Percentiles rank a stretch among this genome's conserved stretches.
These are phyloP conservation scores for Rhizomucor pusillus DNA, from an alignment of 371 early-diverging fungal species.

Conservation along the genomic window DNA sequence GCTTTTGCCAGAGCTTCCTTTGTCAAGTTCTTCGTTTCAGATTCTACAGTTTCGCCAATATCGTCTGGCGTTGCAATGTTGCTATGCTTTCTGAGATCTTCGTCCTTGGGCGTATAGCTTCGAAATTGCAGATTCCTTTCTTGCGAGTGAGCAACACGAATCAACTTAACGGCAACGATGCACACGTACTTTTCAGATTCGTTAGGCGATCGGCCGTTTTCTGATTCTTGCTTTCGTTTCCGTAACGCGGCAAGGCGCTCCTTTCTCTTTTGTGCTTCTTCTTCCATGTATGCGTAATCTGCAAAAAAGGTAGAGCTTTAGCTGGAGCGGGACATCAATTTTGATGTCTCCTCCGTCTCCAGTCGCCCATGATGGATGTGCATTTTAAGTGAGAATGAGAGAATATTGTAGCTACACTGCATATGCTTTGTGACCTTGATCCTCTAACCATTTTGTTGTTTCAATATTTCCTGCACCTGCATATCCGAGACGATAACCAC, in stretches of 20 bases:
- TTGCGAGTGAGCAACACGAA: slow-evolving; percentile 6
- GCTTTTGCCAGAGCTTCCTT: slow-evolving; percentile 61
- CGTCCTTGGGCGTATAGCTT: slow-evolving; percentile 60
- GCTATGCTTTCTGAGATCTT: slow-evolving; percentile 42
- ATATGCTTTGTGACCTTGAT: too few relatives aligned
- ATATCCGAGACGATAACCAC: too few relatives aligned
- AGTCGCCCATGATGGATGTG: too few relatives aligned
- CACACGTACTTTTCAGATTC: slow-evolving; percentile 20
- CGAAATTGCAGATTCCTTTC: slow-evolving; percentile 46
- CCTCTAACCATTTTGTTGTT: too few relatives aligned
- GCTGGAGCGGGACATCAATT: too few relatives aligned
- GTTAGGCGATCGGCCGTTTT: slow-evolving; percentile 3
- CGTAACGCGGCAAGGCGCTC: slow-evolving; percentile 66
- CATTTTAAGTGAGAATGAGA: too few relatives aligned
- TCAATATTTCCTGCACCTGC: too few relatives aligned
- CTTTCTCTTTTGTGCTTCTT: slow-evolving; percentile 67
- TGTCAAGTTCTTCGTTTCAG: slow-evolving; percentile 55
- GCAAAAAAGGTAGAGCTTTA: too few relatives aligned
- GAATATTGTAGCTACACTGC: too few relatives aligned
- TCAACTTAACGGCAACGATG: slow-evolving; percentile 12
- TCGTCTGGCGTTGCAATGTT: slow-evolving; percentile 47
- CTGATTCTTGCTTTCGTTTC: slow-evolving; percentile 45
- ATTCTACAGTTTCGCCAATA: slow-evolving; percentile 54
- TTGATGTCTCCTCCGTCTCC: too few relatives aligned
- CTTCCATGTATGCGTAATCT: slow-evolving; percentile 46